Conservation (phyloP, 1,139 yeast genomes). For the Sugiyamaella sp. region DNA sequence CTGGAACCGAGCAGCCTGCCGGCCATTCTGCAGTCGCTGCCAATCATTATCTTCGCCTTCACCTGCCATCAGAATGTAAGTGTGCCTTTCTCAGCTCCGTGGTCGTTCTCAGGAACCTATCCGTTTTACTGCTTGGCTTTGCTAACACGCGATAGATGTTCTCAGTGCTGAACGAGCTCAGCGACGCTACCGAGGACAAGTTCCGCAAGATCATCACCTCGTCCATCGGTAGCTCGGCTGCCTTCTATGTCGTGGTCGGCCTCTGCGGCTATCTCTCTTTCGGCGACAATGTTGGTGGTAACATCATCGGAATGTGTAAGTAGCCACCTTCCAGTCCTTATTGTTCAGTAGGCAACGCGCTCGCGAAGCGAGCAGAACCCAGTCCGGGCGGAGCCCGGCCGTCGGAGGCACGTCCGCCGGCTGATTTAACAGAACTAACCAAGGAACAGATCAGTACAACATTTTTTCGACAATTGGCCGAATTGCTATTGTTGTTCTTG, state of each 20-base stretch:
- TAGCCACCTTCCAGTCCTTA: too few species aligned
- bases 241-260: conserved; percentile 71
- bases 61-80: conserved; percentile 80
- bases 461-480: conserved; percentile 66
- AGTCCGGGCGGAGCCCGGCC: conserved; percentile 2
- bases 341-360: too few species aligned
- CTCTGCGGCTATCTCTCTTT: conserved; percentile 83
- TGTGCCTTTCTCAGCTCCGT: too few species aligned
- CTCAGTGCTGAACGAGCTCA: conserved; percentile 82
- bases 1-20: conserved; percentile 57
- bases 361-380: too few species aligned
- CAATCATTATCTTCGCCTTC: conserved; percentile 91
- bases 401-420: neutral
- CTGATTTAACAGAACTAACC: conserved; percentile 16
- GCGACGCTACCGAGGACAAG: conserved; percentile 55
- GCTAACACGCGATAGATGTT: conserved; percentile 57
- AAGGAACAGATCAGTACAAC: conserved; percentile 45
- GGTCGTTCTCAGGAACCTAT: too few species aligned
- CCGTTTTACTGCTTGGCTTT: neutral
- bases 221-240: conserved; percentile 61
- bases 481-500: conserved; percentile 76
- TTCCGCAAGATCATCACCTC: conserved; percentile 56
- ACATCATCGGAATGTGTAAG: conserved; percentile 64
- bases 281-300: conserved; percentile 78
- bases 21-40: conserved; percentile 77